Conservation (phyloP, 2,329 filamentous ascomycete genomes). For the Leptodontidium sp. region DNA sequence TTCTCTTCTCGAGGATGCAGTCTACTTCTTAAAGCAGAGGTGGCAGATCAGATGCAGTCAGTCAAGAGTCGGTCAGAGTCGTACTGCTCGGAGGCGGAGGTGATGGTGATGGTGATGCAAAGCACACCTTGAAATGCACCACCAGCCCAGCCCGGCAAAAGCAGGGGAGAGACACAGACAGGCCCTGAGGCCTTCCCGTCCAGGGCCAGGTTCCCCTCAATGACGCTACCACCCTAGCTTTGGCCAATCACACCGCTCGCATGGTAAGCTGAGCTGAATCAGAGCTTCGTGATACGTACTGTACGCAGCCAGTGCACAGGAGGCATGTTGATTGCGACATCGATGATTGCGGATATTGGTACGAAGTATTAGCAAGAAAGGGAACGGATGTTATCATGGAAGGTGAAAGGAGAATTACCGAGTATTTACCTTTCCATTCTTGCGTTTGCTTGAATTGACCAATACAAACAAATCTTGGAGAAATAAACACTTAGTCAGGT, state of each 20-base stretch:
- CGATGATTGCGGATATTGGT: not conserved
- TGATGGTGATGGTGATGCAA: not conserved
- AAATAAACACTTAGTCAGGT: not conserved
- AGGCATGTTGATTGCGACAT: conserved; percentile 25
- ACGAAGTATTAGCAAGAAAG: not conserved
- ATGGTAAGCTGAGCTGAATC: conserved; percentile 32
- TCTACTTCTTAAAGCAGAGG: not conserved
- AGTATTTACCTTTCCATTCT: not conserved
- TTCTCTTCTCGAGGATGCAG: conserved; percentile 7
- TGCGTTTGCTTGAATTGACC: not conserved
- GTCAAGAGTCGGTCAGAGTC: not conserved
- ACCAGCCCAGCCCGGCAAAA: not conserved
- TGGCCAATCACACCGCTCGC: conserved; percentile 31
- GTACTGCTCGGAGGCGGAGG: not conserved
- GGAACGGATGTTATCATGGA: not conserved
- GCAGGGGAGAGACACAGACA: not conserved
- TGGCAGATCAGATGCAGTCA: not conserved
- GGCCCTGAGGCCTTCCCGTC: too few relatives aligned
- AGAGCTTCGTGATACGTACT: conserved; percentile 2
- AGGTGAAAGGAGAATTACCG: not conserved
- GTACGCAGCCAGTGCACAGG: not conserved
- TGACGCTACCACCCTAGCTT: conserved; percentile 32
- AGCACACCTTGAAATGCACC: not conserved
- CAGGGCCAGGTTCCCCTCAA: conserved; percentile 17
- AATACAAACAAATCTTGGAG: not conserved